Evolutionary conservation across 1,284 basidiomycete species (phyloP).

Genomic region (Cutaneotrichosporon dermatis): DNA sequence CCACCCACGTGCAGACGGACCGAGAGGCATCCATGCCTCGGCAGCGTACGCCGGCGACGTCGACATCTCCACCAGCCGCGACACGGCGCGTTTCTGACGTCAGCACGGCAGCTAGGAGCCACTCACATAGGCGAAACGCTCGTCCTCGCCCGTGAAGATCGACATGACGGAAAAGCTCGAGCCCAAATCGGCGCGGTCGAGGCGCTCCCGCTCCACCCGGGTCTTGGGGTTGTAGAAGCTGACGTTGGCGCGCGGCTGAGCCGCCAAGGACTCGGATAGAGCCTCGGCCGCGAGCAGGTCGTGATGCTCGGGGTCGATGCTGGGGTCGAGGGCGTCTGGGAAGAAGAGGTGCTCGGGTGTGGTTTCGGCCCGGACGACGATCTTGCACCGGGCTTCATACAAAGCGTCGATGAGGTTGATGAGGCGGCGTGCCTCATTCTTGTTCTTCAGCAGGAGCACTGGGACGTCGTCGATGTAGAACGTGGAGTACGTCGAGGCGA

Average conservation of each 20-base stretch:
- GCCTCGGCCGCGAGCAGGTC: slow-evolving; percentile 59
- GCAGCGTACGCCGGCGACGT: slow-evolving; percentile 52
- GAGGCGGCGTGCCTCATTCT: slow-evolving; percentile 66
- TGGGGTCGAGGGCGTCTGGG: slow-evolving; percentile 51
- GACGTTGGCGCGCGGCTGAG: slow-evolving; percentile 60
- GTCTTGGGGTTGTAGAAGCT: slow-evolving; percentile 54
- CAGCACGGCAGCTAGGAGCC: not conserved
- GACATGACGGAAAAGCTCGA: slow-evolving; percentile 51
- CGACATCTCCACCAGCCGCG: slow-evolving; percentile 63
- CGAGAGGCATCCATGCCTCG: slow-evolving; percentile 47
- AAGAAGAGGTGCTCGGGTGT: slow-evolving; percentile 59
- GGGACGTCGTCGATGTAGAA: slow-evolving; percentile 61
- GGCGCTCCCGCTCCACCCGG: slow-evolving; percentile 25
- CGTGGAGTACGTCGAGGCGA: slow-evolving; percentile 59
- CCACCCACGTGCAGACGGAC: slow-evolving; percentile 46
- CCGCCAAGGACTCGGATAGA: slow-evolving; percentile 56
- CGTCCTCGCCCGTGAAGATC: slow-evolving; percentile 66
- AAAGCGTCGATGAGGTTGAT: slow-evolving; percentile 69
- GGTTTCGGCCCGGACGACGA: slow-evolving; percentile 52
- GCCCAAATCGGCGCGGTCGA: slow-evolving; percentile 47
- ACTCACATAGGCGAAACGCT: slow-evolving; percentile 62
- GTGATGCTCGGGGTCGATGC: slow-evolving; percentile 21
- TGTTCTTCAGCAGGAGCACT: slow-evolving; percentile 55
- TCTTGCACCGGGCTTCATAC: slow-evolving; percentile 51
- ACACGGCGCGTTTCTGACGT: slow-evolving; percentile 58